A percentile compares a stretch with the other conserved stretches of the same genome.
Evolutionary conservation across 192 early-diverging fungal species (phyloP).

Genomic region (Powellomyces hirtus): DNA sequence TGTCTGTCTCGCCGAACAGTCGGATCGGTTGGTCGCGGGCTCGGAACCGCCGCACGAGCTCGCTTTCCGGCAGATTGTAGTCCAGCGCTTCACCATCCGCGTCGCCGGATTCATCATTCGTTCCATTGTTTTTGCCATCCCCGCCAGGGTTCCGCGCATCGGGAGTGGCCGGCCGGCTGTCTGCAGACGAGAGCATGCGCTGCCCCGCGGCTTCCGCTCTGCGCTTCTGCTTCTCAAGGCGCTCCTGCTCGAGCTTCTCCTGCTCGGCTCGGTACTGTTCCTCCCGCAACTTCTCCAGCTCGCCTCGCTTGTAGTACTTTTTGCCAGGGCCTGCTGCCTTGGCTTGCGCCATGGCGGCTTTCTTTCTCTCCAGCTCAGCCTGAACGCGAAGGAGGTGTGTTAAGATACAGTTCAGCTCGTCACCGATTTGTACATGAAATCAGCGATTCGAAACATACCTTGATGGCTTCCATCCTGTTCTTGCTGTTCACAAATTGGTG

Average conservation of each 20-base stretch:
- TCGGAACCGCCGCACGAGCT: conserved; percentile 78
- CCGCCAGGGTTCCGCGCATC: not conserved
- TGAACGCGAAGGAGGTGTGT: conserved; percentile 23
- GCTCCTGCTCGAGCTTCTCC: conserved; percentile 45
- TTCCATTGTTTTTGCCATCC: not conserved
- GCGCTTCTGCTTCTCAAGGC: conserved; percentile 38
- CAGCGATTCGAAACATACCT: not conserved
- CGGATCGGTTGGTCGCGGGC: conserved; percentile 86
- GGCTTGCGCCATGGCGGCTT: conserved; percentile 52
- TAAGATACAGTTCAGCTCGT: not conserved
- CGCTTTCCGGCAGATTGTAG: conserved; percentile 66
- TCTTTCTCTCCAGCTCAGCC: conserved; percentile 73
- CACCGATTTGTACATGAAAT: not conserved
- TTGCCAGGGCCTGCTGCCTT: conserved; percentile 26
- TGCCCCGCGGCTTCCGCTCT: not conserved
- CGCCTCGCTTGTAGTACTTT: conserved; percentile 83
- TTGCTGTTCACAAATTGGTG: no score
- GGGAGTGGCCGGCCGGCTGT: not conserved
- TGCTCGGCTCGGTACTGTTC: conserved; percentile 57
- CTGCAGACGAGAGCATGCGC: conserved; percentile 3
- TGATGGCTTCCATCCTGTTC: conserved; percentile 14
- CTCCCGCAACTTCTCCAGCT: conserved; percentile 66
- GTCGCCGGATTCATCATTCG: not conserved
- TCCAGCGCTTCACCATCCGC: conserved; percentile 30
- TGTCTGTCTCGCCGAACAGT: conserved; percentile 87